A percentile compares a stretch with the other conserved stretches of the same genome.
These are phyloP conservation scores for Viridothelium virens DNA, from an alignment of 495 filamentous ascomycete species.

Conservation along the genomic window DNA sequence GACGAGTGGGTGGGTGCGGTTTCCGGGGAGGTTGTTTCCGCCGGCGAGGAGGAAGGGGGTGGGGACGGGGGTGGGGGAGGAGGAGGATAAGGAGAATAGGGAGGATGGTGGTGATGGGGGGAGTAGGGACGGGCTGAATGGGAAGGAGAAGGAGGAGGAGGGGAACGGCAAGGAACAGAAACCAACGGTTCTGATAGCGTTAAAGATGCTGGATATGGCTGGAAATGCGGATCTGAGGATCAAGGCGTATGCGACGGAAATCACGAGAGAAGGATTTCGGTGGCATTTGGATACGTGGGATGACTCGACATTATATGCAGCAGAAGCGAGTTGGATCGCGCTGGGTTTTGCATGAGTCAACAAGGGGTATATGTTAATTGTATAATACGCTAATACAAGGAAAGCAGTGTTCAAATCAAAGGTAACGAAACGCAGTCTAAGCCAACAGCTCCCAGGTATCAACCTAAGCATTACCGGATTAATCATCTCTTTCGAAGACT, in stretches of 20 bases:
- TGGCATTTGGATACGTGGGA: constrained; percentile 25
- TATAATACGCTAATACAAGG: not conserved
- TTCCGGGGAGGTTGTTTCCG: constrained; percentile 15
- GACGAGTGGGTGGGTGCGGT: constrained; percentile 16
- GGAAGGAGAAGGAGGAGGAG: not conserved
- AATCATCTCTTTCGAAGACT: not conserved
- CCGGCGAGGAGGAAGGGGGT: constrained; percentile 1
- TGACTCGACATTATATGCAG: constrained; percentile 22
- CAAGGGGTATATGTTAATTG: not conserved
- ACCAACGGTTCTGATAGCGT: constrained; percentile 22
- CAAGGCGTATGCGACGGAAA: constrained; percentile 39
- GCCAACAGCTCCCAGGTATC: not conserved
- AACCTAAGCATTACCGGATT: not conserved
- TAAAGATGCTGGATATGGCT: constrained; percentile 23
- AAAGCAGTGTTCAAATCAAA: not conserved
- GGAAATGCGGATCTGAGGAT: constrained; percentile 33
- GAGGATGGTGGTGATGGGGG: not conserved
- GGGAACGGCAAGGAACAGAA: not conserved
- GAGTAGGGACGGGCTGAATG: not conserved
- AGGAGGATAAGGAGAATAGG: constrained; percentile 6
- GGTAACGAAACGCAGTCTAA: not conserved
- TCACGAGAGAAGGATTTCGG: constrained; percentile 31
- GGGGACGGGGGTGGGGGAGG: not conserved
- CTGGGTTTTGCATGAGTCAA: constrained; percentile 10
- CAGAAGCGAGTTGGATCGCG: constrained; percentile 22